Conservation (phyloP, 2,329 filamentous ascomycete genomes). For the Calonectria ilicicola region DNA sequence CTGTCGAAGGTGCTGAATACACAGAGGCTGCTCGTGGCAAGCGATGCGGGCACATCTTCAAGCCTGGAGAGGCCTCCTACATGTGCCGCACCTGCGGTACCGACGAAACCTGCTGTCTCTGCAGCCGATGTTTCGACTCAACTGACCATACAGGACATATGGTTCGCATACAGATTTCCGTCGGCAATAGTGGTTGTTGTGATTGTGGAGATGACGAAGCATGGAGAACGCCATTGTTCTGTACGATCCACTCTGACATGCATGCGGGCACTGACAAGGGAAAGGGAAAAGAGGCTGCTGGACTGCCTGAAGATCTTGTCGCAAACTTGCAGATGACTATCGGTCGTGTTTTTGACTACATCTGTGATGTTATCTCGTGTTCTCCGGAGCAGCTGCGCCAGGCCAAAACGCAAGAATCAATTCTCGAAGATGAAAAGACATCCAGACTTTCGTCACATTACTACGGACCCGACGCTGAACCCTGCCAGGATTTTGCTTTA, state of each 20-base stretch:
- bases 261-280: conserved; percentile 65
- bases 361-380: conserved; percentile 98
- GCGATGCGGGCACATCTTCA: conserved; percentile 97
- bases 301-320: conserved; percentile 80
- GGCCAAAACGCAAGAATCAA: conserved; percentile 84
- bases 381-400: conserved; percentile 94
- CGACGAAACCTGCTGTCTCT: conserved; percentile 96
- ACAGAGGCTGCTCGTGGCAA: conserved; percentile 91
- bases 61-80: conserved; percentile 92
- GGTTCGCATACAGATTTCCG: conserved; percentile 88
- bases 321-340: conserved; percentile 88
- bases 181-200: conserved; percentile 94
- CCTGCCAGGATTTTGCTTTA: conserved; percentile 77
- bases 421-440: conserved; percentile 82
- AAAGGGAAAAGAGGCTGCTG: conserved; percentile 69
- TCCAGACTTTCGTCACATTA: conserved; percentile 79
- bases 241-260: conserved; percentile 87
- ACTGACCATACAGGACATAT: conserved; percentile 95
- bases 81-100: conserved; percentile 93
- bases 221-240: conserved; percentile 88
- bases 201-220: conserved; percentile 97
- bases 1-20: conserved; percentile 94
- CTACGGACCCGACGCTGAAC: conserved; percentile 71
- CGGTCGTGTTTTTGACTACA: conserved; percentile 87
- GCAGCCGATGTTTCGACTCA: conserved; percentile 92